Evolutionary conservation across 768 basidiomycete species (phyloP), one percentile per base, ranked within the genome.

Genomic region (Astraeus odoratus): DNA sequence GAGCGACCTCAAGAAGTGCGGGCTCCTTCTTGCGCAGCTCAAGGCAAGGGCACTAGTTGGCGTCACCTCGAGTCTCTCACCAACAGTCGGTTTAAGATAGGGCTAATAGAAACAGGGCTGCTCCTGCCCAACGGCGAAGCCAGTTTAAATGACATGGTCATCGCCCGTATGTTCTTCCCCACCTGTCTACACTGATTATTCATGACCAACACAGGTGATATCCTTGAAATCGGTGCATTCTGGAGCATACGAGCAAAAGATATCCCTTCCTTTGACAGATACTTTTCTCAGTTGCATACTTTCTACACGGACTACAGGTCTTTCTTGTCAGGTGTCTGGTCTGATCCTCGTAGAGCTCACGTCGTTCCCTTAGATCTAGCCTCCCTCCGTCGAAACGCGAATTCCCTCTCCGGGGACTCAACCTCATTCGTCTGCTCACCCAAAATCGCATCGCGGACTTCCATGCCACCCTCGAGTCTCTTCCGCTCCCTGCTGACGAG

Each of bases 391-490:
- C 95, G 13, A 78, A 83, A 48, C 82, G 86, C 61, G 89, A 94
- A 68, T 87, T 81, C 52, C 78, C 92, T 38, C 81, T 96, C 47
- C 84, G 89, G 39, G 93, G 94, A 5, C 81, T 99, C 26, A 86
- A 95, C 61, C 87, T 99, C 64, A 91, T 97, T 59, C 86, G 89
- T 37, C 80, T 97, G 48, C 81, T 99, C 56, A 91, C 90, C 8
- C 89, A 91, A 63, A 96, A 96, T 66, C 83, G 91, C 59, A 95
- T 97, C 54, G 93, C 95, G 26, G 90, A 95, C 63, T 98, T 98
- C 71, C 95, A 99, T 65, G 96, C 93, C 18, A 83, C 91, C 10
- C 79, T 99, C 39, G 95, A 99, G 64, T 87, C 89, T 29, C 77
- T 99, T 24, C 82, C 83, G 2, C 61, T 80, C 27, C 76, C 79